Conservation (phyloP, 306 rosid genomes). For the Boehmeria nivea region DNA sequence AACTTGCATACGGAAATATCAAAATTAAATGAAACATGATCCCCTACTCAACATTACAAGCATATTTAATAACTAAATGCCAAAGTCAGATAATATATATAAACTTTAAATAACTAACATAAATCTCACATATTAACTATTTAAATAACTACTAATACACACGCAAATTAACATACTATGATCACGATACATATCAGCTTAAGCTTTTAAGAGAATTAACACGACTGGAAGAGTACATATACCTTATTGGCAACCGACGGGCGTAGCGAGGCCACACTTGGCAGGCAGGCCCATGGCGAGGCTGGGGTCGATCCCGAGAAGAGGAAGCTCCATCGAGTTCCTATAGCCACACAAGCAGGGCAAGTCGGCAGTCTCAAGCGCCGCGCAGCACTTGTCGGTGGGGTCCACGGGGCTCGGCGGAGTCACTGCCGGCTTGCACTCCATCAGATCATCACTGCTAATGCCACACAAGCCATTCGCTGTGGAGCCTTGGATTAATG, state of each 20-base stretch:
- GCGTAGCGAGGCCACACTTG: constrained; percentile 52
- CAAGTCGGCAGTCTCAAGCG: constrained; percentile 48
- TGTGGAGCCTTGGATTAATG: constrained; percentile 16
- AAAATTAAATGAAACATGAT: too few relatives aligned
- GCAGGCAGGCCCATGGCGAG: constrained; percentile 62
- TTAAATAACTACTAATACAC: too few relatives aligned
- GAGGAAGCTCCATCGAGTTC: constrained; percentile 35
- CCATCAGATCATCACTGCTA: constrained; percentile 35
- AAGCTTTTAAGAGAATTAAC: too few relatives aligned
- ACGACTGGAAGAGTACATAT: background rate
- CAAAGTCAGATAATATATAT: too few relatives aligned
- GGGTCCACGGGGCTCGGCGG: constrained; percentile 45
- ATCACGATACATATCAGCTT: too few relatives aligned
- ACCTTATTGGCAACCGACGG: constrained; percentile 39
- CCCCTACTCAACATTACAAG: too few relatives aligned
- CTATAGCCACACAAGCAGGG: constrained; percentile 66
- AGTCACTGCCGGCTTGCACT: constrained; percentile 73
- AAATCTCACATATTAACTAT: too few relatives aligned
- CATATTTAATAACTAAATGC: too few relatives aligned
- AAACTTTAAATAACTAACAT: too few relatives aligned
- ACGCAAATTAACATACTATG: too few relatives aligned
- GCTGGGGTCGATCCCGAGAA: constrained; percentile 51
- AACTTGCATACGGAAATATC: too few relatives aligned
- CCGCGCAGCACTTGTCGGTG: constrained; percentile 41
- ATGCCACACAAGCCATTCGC: constrained; percentile 45